Conservation (phyloP, 2,329 filamentous ascomycete species). For the Tolypocladium pustulatum region DNA sequence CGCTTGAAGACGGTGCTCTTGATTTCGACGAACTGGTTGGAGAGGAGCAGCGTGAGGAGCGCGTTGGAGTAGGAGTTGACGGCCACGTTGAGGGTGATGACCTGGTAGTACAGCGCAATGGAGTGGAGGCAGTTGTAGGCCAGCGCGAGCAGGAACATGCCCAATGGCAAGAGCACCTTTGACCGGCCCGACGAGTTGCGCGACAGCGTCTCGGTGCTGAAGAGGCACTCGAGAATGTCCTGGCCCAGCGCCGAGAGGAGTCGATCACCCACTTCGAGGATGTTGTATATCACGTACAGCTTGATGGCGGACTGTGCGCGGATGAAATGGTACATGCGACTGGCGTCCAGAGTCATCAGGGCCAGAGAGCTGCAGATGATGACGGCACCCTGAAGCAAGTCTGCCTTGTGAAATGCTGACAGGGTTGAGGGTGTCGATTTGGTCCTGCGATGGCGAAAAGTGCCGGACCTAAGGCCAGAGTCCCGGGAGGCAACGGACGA, state of each 20-base stretch:
- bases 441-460: slow-evolving; percentile 56
- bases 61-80: slow-evolving; percentile 99
- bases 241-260: slow-evolving; percentile 86
- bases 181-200: slow-evolving; percentile 80
- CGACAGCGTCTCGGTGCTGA: slow-evolving; percentile 85
- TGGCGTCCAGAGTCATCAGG: slow-evolving; percentile 86
- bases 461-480: slow-evolving; percentile 19
- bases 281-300: slow-evolving; percentile 97
- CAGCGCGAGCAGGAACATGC: slow-evolving; percentile 81
- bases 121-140: slow-evolving; percentile 83
- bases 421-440: slow-evolving; percentile 80
- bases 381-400: slow-evolving; percentile 80
- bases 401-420: slow-evolving; percentile 84
- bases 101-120: slow-evolving; percentile 86
- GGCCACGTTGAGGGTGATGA: slow-evolving; percentile 94
- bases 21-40: slow-evolving; percentile 98
- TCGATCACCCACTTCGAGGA: slow-evolving; percentile 85
- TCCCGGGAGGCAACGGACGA: slow-evolving; percentile 10
- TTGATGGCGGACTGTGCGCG: slow-evolving; percentile 95
- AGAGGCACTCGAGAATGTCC: slow-evolving; percentile 91
- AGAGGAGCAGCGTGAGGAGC: slow-evolving; percentile 80
- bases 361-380: slow-evolving; percentile 79
- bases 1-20: slow-evolving; percentile 98
- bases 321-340: slow-evolving; percentile 96
- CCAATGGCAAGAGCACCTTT: slow-evolving; percentile 79